A percentile compares a stretch with the other conserved stretches of the same genome.
phyloP scores from a whole-genome alignment of 2,329 filamentous ascomycete species.

The Teratosphaeria epicoccoides region DNA sequence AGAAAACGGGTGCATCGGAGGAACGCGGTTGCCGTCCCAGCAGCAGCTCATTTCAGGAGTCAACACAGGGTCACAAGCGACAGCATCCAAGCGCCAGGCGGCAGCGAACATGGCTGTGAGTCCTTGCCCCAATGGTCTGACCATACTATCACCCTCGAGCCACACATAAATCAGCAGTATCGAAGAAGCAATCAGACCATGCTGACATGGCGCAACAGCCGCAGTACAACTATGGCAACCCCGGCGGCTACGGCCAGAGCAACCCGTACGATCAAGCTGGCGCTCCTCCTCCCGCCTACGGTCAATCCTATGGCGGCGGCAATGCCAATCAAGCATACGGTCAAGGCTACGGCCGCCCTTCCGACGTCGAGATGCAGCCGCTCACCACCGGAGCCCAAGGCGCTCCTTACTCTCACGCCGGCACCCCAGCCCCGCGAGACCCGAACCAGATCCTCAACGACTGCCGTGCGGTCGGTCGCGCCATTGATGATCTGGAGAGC shows the following conservation, averaged over 20 bases:
- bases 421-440: conserved; percentile 33
- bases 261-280: conserved; percentile 41
- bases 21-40: neutral
- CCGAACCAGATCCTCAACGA: conserved; percentile 75
- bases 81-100: neutral
- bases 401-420: conserved; percentile 15
- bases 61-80: neutral
- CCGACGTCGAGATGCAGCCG: conserved; percentile 60
- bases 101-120: conserved; percentile 6
- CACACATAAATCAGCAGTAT: neutral
- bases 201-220: conserved; percentile 6
- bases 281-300: conserved; percentile 20
- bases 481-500: conserved; percentile 62
- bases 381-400: conserved; percentile 40
- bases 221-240: conserved; percentile 27
- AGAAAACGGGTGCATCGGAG: neutral
- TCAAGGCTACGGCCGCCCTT: conserved; percentile 2
- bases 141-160: neutral
- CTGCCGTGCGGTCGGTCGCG: conserved; percentile 67
- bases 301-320: conserved; percentile 14
- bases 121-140: neutral
- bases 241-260: conserved; percentile 42
- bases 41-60: neutral
- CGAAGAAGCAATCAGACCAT: neutral
- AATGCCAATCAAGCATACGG: conserved; percentile 7